These are phyloP conservation scores for Xerocomellus dryophilus DNA, from an alignment of 768 basidiomycete genomes.

Conservation along the genomic window DNA sequence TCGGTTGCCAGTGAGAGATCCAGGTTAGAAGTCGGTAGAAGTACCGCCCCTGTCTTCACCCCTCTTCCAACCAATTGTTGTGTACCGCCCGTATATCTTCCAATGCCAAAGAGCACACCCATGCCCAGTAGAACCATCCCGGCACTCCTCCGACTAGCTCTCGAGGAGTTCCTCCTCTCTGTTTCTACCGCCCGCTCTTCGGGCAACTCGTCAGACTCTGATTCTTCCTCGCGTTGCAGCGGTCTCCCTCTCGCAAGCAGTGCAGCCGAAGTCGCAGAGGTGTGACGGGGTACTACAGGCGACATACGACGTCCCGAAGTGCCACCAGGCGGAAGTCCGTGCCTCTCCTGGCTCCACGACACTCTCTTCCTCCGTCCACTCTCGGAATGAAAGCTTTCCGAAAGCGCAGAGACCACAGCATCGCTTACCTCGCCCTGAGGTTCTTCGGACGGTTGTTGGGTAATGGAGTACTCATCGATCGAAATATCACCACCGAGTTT, in stretches of 20 bases:
- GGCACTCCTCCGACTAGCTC: slow-evolving; percentile 66
- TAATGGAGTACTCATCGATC: slow-evolving; percentile 18
- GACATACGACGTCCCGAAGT: slow-evolving; percentile 39
- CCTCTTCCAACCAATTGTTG: slow-evolving; percentile 27
- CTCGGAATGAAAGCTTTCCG: slow-evolving; percentile 80
- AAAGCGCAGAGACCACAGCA: slow-evolving; percentile 52
- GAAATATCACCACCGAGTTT: slow-evolving; percentile 25
- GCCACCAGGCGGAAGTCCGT: slow-evolving; percentile 42
- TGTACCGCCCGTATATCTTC: slow-evolving; percentile 41
- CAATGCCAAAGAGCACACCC: slow-evolving; percentile 71
- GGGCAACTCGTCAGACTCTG: slow-evolving; percentile 21
- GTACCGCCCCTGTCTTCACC: slow-evolving; percentile 47
- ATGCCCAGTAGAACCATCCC: slow-evolving; percentile 80
- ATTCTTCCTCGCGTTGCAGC: slow-evolving; percentile 38
- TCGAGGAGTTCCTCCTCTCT: slow-evolving; percentile 42
- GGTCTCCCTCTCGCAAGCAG: slow-evolving; percentile 44
- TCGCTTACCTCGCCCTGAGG: slow-evolving; percentile 48
- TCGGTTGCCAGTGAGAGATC: not conserved
- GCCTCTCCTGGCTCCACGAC: slow-evolving; percentile 72
- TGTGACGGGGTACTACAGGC: slow-evolving; percentile 36
- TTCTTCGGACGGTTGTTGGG: slow-evolving; percentile 22
- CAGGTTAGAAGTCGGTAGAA: slow-evolving; percentile 27
- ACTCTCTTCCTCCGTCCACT: slow-evolving; percentile 54
- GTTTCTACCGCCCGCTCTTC: slow-evolving; percentile 25
- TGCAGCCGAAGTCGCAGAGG: slow-evolving; percentile 18